phyloP scores from a whole-genome alignment of 169 alveolate genomes.

The Babesia bovis region DNA sequence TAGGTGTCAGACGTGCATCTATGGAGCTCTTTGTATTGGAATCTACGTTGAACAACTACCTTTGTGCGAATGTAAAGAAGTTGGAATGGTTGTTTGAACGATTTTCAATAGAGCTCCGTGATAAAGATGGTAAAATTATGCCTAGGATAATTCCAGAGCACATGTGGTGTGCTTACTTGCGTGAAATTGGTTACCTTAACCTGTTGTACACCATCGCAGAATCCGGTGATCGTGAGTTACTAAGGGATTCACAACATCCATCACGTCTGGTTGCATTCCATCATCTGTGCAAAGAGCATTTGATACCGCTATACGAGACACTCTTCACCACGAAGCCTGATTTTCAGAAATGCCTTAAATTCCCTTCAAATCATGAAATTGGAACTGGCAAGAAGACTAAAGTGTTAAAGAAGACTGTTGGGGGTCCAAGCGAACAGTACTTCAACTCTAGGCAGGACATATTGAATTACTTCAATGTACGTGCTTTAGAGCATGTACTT shows the following conservation, averaged over 20 bases:
- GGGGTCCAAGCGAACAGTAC: constrained; percentile 26
- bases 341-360: constrained; percentile 52
- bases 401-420: constrained; percentile 9
- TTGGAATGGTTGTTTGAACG: constrained; percentile 71
- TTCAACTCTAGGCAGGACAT: constrained; percentile 50
- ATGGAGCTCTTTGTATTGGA: constrained; percentile 64
- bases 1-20: constrained; percentile 65
- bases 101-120: constrained; percentile 58
- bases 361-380: background rate
- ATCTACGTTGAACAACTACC: constrained; percentile 47
- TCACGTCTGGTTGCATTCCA: constrained; percentile 76
- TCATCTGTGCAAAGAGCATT: constrained; percentile 71
- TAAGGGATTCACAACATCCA: constrained; percentile 70
- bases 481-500: constrained; percentile 42
- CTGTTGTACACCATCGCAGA: constrained; percentile 70
- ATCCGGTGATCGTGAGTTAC: constrained; percentile 49
- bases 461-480: constrained; percentile 36
- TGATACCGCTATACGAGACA: constrained; percentile 53
- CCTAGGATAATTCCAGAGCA: constrained; percentile 66
- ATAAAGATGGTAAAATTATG: background rate
- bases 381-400: constrained; percentile 27
- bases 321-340: constrained; percentile 57
- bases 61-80: constrained; percentile 52
- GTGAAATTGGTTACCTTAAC: constrained; percentile 77
- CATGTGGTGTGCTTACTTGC: constrained; percentile 72